A percentile compares a stretch with the other conserved stretches of the same genome.
Evolutionary conservation across 1,139 yeast species (phyloP).

Genomic region (Debaryomyces udenii): DNA sequence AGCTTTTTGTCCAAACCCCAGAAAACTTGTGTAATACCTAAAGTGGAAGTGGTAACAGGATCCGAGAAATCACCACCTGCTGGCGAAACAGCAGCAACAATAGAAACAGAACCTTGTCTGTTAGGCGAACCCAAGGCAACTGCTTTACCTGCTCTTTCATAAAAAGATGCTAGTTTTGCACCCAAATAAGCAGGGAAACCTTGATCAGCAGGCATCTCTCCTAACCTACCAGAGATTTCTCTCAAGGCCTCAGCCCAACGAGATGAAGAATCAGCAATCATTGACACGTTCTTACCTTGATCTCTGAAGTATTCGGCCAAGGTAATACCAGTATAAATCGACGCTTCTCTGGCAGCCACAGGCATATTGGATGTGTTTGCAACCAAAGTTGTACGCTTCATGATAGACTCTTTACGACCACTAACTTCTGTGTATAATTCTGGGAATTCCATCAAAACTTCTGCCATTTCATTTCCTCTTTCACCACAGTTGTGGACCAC

Average conservation of each 20-base stretch:
- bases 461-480: constrained; percentile 99
- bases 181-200: constrained; percentile 99
- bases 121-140: constrained; percentile 95
- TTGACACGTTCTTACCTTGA: constrained; percentile 97
- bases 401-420: constrained; percentile 96
- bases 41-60: constrained; percentile 97
- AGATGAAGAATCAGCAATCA: constrained; percentile 99
- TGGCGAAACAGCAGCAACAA: constrained; percentile 99
- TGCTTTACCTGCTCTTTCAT: constrained; percentile 99
- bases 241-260: constrained; percentile 99
- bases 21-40: constrained; percentile 98
- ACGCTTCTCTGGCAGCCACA: constrained; percentile 99
- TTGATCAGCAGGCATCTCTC: constrained; percentile 99
- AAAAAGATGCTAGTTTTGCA: constrained; percentile 97
- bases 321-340: constrained; percentile 98
- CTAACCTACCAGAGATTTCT: constrained; percentile 99
- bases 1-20: constrained; percentile 99
- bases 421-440: constrained; percentile 87
- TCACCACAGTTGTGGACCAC: constrained; percentile 65
- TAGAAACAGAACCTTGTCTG: constrained; percentile 95
- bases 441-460: constrained; percentile 99
- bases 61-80: constrained; percentile 99
- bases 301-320: constrained; percentile 99
- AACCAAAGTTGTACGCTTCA: constrained; percentile 98
- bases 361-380: constrained; percentile 99